These are phyloP conservation scores for Copromyces sp. DNA, from an alignment of 495 filamentous ascomycete genomes.

Conservation along the genomic window DNA sequence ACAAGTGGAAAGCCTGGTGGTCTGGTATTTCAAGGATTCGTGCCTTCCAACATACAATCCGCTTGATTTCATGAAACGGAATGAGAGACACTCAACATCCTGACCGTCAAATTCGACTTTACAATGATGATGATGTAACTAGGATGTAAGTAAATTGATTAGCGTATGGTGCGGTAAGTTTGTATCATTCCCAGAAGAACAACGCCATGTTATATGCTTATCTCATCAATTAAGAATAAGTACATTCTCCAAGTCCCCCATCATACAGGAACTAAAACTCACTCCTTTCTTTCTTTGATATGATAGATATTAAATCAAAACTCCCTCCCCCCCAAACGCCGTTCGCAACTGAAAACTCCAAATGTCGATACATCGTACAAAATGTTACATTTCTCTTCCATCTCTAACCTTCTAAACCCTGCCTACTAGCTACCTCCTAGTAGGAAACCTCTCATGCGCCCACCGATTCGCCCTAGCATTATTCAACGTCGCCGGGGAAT, in stretches of 20 bases:
- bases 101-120: too few species aligned
- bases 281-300: neutral
- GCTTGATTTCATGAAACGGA: too few species aligned
- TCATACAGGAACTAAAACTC: neutral
- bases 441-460: slow-evolving; percentile 34
- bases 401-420: neutral
- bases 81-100: too few species aligned
- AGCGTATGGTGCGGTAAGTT: neutral
- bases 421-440: slow-evolving; percentile 14
- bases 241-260: neutral
- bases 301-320: neutral
- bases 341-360: neutral
- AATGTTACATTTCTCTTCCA: neutral
- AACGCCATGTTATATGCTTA: neutral
- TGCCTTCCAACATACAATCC: neutral
- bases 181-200: neutral
- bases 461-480: slow-evolving; percentile 16
- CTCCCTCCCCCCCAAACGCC: neutral
- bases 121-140: too few species aligned
- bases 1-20: too few species aligned
- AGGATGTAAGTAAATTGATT: too few species aligned
- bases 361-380: neutral
- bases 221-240: neutral
- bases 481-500: slow-evolving; percentile 19
- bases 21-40: neutral